A percentile compares a stretch with the other conserved stretches of the same genome.
phyloP scores from a whole-genome alignment of 2,329 filamentous ascomycete genomes.

The Trichoderma sp. region DNA sequence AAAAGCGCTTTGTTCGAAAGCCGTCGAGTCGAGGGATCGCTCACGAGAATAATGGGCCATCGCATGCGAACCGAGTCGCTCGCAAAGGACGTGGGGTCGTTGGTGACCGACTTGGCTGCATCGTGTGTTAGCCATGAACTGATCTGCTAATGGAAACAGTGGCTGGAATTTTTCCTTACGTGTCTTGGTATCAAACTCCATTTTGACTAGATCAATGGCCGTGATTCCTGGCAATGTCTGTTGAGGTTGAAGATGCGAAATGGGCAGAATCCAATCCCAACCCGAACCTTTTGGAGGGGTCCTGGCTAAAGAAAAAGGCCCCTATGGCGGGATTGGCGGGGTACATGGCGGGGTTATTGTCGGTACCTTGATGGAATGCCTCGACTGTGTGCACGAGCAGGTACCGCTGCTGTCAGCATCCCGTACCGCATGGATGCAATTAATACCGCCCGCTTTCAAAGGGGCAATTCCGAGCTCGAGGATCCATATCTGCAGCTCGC shows the following conservation, averaged over 20 bases:
- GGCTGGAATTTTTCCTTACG: conserved; percentile 47
- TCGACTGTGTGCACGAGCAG: background rate
- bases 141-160: background rate
- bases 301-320: background rate
- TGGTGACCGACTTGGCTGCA: conserved; percentile 73
- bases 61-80: conserved; percentile 80
- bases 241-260: background rate
- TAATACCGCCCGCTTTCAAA: background rate
- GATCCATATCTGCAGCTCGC: background rate
- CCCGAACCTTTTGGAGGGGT: conserved; percentile 5
- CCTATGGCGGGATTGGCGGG: conserved; percentile 16
- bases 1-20: too few species aligned
- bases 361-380: background rate
- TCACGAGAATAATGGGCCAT: conserved; percentile 91
- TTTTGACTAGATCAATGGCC: conserved; percentile 36
- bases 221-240: background rate
- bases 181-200: conserved; percentile 76
- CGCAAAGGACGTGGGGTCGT: conserved; percentile 83
- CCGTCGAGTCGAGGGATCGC: conserved; percentile 30
- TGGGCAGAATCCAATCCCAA: background rate
- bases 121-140: conserved; percentile 12
- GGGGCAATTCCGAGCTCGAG: conserved; percentile 17
- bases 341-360: conserved; percentile 2
- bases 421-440: background rate
- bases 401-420: background rate